Evolutionary conservation across 805 yeast genomes (phyloP).

Genomic region (Myxozyma nipponensis): DNA sequence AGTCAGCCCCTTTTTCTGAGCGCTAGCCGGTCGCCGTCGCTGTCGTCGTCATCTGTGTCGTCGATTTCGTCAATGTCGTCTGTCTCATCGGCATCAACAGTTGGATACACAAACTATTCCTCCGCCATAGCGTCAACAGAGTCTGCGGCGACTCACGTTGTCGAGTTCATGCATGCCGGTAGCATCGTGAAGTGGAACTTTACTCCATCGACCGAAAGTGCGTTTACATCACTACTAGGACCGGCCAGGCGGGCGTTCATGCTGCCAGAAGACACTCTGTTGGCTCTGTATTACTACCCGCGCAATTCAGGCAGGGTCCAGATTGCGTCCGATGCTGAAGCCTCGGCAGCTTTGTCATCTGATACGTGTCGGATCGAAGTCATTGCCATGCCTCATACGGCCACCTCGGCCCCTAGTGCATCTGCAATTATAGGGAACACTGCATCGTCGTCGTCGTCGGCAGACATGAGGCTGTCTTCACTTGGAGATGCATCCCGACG

Average conservation of each 20-base stretch:
- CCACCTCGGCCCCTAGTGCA: background rate
- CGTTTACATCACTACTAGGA: constrained; percentile 5
- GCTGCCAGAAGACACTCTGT: constrained; percentile 6
- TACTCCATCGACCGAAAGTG: constrained; percentile 1
- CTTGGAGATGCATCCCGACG: background rate
- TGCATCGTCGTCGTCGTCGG: background rate
- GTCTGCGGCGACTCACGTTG: background rate
- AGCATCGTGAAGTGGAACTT: background rate
- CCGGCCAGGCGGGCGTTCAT: constrained; percentile 12
- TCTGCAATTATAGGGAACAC: no score
- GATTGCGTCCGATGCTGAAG: constrained; percentile 1
- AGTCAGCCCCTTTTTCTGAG: constrained; percentile 5
- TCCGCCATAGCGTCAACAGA: background rate
- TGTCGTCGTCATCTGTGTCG: constrained; percentile 1
- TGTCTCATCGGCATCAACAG: background rate
- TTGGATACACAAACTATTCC: background rate
- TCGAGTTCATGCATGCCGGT: background rate
- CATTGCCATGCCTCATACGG: background rate
- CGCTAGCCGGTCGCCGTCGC: constrained; percentile 3
- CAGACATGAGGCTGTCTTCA: background rate
- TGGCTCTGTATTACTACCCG: background rate
- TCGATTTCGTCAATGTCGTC: constrained; percentile 3
- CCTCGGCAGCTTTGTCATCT: background rate
- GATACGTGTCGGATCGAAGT: background rate
- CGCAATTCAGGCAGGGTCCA: background rate